These are phyloP conservation scores for Monotropa hypopitys DNA, from an alignment of 179 eudicot species.

Conservation along the genomic window DNA sequence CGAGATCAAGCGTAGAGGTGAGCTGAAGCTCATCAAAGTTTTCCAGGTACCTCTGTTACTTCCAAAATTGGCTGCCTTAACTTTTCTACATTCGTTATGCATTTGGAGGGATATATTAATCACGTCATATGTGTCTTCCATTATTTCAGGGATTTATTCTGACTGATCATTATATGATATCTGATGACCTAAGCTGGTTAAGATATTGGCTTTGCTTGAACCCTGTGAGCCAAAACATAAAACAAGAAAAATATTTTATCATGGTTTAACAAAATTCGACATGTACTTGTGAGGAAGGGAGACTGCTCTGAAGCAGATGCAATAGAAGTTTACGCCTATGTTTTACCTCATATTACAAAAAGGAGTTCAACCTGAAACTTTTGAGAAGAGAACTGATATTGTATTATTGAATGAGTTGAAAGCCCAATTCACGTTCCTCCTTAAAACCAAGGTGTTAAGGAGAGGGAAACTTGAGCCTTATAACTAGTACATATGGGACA, in stretches of 20 bases:
- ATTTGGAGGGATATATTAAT: not conserved
- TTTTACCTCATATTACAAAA: not conserved
- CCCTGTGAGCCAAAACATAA: not conserved
- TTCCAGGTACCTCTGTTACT: constrained; percentile 58
- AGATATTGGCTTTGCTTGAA: not conserved
- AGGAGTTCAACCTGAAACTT: too few relatives aligned
- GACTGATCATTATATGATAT: not conserved
- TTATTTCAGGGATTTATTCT: not conserved
- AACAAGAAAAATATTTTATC: not conserved
- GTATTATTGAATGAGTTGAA: too few relatives aligned
- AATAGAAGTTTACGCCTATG: not conserved
- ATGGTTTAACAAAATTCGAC: not conserved
- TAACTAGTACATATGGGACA: too few relatives aligned
- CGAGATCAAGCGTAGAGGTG: constrained; percentile 99
- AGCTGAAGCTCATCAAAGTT: constrained; percentile 99
- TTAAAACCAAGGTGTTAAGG: too few relatives aligned
- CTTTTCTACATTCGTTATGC: not conserved
- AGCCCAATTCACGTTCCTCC: too few relatives aligned
- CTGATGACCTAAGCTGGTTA: not conserved
- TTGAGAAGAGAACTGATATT: too few relatives aligned
- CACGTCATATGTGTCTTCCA: not conserved
- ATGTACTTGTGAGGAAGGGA: not conserved
- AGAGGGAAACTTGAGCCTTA: too few relatives aligned
- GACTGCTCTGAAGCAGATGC: not conserved
- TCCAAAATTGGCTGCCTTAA: not conserved